Evolutionary conservation across 1,284 basidiomycete species (phyloP), one percentile per base, ranked within the genome.

Genomic region (Takashimella tepidaria): DNA sequence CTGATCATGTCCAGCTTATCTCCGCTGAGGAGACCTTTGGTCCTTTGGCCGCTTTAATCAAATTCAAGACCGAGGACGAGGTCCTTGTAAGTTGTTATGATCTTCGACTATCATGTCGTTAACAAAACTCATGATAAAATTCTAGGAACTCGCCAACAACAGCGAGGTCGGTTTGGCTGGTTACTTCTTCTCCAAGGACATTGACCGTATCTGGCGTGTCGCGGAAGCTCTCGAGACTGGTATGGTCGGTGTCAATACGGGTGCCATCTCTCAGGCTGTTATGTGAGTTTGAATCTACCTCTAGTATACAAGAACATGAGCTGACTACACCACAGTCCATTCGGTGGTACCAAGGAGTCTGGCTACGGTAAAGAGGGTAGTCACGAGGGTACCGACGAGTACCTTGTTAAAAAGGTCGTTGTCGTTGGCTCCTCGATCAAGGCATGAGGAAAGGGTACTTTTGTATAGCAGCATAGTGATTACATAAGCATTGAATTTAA

Each of bases 161-260:
- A 81, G 87, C 1, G 83, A 88, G 22, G 84, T 90, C 45, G 96
- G 96, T 0, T 80, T 99, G 19, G 92, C 93, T 4, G 92, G 72
- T 19, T 95, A 95, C 76, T 92, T 97, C 79, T 97, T 84, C 79
- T 91, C 90, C 44, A 79, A 88, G 56, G 93, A 98, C 73, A 79
- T 95, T 2, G 88, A 89, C 5, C 79, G 93, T 25, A 87, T 92
- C 54, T 98, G 91, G 89, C 83, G 95, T 45, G 92, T 99, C n/a
- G 91, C 92, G n/a, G 95, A 97, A 76, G 87, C 83, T 56, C 79
- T 98, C 45, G 90, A 99, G 75, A 90, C 92, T 3, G 96, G 96
- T 6, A 98, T 98, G 70, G 70, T 77, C 44, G 77, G 73, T 21
- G 71, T 68, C 51, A 96, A 96, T 76, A 92, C 90, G 0, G 89